Evolutionary conservation across 371 early-diverging fungal species (phyloP).

Genomic region (Mortierella sp.): DNA sequence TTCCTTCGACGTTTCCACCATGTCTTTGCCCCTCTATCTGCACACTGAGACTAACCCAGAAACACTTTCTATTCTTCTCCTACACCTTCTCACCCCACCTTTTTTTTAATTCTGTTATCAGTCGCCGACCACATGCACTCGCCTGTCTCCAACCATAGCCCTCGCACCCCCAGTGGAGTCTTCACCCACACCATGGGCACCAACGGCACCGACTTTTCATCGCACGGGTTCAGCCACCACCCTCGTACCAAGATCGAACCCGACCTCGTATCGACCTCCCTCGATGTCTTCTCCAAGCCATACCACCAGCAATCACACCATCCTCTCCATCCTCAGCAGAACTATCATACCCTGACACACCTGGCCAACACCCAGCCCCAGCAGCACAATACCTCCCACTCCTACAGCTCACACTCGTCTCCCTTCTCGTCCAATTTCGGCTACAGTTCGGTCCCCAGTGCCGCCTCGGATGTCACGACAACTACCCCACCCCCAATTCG

Average conservation of each 20-base stretch:
- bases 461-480: conserved; percentile 12
- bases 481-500: conserved; percentile 33
- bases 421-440: conserved; percentile 29
- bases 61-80: neutral
- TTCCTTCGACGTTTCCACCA: neutral
- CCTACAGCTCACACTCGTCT: conserved; percentile 24
- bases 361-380: conserved; percentile 15
- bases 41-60: conserved; percentile 4
- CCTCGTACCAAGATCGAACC: conserved; percentile 40
- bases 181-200: conserved; percentile 24
- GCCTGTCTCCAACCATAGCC: conserved; percentile 39
- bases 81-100: neutral
- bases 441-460: conserved; percentile 20
- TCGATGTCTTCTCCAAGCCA: conserved; percentile 40
- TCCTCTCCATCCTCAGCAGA: conserved; percentile 25
- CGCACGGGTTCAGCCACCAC: conserved; percentile 34
- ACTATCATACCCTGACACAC: conserved; percentile 24
- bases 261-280: conserved; percentile 23
- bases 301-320: conserved; percentile 33
- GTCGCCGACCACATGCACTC: conserved; percentile 31
- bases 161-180: conserved; percentile 36
- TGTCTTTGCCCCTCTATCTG: neutral
- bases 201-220: conserved; percentile 30
- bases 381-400: conserved; percentile 33
- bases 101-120: neutral